phyloP scores from a whole-genome alignment of 179 eudicot genomes.

The Camellia oleifera region DNA sequence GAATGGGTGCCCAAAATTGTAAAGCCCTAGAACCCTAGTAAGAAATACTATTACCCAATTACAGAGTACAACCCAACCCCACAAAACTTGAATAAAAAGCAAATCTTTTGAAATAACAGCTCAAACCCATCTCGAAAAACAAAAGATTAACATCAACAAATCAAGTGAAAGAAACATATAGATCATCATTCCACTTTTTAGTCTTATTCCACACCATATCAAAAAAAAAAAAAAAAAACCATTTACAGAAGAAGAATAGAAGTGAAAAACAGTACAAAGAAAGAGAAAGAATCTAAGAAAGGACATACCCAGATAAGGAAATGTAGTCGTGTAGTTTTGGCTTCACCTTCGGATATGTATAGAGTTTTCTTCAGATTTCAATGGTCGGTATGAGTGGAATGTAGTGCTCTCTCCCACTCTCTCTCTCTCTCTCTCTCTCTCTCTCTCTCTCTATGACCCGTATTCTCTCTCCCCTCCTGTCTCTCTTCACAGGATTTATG shows the following conservation, averaged over 20 bases:
- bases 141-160: neutral
- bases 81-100: too few species aligned
- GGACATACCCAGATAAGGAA: constrained; percentile 2
- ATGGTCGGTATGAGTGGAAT: neutral
- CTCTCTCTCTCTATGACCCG: too few species aligned
- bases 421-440: constrained; percentile 5
- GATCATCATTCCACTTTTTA: neutral
- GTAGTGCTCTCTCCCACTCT: neutral
- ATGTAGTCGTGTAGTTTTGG: neutral
- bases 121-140: too few species aligned
- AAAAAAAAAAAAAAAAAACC: too few species aligned
- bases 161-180: neutral
- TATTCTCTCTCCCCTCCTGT: neutral
- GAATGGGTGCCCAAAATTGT: too few species aligned
- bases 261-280: neutral
- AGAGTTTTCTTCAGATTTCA: neutral
- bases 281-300: neutral
- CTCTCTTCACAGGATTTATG: too few species aligned
- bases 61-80: too few species aligned
- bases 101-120: too few species aligned
- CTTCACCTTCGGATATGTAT: neutral
- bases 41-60: neutral
- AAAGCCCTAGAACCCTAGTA: constrained; percentile 3
- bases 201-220: neutral
- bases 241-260: too few species aligned